These are phyloP conservation scores for Aspergillus ibericus DNA, from an alignment of 2,329 filamentous ascomycete species.

Conservation along the genomic window DNA sequence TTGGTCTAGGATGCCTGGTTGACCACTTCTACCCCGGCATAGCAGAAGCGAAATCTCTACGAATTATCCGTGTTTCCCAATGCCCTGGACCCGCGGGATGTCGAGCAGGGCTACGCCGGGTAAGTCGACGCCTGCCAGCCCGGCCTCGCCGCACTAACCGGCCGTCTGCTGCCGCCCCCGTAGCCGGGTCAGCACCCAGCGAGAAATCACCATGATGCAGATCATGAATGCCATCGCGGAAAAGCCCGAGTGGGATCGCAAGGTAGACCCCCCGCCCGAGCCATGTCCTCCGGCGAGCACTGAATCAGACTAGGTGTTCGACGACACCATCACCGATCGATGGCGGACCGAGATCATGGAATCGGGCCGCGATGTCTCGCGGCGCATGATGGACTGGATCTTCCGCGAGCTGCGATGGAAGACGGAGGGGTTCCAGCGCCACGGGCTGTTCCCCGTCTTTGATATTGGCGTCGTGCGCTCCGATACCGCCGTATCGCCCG, in stretches of 20 bases:
- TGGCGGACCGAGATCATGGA: slow-evolving; percentile 35
- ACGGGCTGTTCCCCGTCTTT: slow-evolving; percentile 31
- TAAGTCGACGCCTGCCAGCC: too few relatives aligned
- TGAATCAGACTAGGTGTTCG: slow-evolving; percentile 25
- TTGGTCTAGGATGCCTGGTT: too few relatives aligned
- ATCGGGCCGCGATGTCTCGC: slow-evolving; percentile 26
- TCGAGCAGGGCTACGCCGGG: neutral
- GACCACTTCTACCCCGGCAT: too few relatives aligned
- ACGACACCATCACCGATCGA: slow-evolving; percentile 34
- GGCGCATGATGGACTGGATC: slow-evolving; percentile 40
- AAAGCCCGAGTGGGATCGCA: slow-evolving; percentile 44
- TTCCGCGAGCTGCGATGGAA: too few relatives aligned
- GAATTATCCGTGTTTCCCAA: neutral
- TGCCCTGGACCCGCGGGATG: neutral
- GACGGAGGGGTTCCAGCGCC: too few relatives aligned
- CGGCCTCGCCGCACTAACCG: too few relatives aligned
- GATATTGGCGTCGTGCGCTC: slow-evolving; percentile 56
- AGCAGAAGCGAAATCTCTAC: too few relatives aligned
- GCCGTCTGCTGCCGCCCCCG: too few relatives aligned
- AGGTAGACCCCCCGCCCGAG: slow-evolving; percentile 26
- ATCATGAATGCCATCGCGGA: slow-evolving; percentile 47
- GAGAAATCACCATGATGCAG: slow-evolving; percentile 44
- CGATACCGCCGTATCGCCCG: slow-evolving; percentile 47
- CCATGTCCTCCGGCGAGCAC: fast-evolving
- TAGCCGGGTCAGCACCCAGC: slow-evolving; percentile 1